Percentiles rank a stretch among this genome's conserved stretches.
phyloP scores from a whole-genome alignment of 495 filamentous ascomycete species.

The Aeminium ludgeri region DNA sequence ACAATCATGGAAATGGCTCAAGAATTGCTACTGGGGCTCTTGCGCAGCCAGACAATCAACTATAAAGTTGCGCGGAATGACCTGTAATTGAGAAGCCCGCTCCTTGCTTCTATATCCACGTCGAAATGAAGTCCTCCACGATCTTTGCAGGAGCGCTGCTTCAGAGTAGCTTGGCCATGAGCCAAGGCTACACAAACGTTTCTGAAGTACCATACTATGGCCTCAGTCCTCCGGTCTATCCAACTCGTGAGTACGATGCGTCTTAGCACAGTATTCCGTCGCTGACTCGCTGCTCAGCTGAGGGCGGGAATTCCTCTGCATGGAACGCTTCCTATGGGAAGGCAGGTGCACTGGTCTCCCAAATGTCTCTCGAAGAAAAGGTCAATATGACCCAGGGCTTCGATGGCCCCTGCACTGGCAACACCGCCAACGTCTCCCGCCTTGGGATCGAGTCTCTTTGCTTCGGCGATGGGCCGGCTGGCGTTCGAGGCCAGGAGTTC shows the following conservation, averaged over 20 bases:
- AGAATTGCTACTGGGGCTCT: no score
- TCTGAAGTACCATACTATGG: slow-evolving; percentile 7
- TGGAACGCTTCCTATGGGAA: slow-evolving; percentile 8
- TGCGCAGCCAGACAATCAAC: no score
- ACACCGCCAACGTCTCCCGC: neutral
- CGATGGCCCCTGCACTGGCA: slow-evolving; percentile 9
- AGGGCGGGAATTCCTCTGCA: neutral
- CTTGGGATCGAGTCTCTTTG: slow-evolving; percentile 5
- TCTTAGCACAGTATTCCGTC: neutral
- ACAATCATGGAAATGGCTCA: no score
- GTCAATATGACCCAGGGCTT: slow-evolving; percentile 17
- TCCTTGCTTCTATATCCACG: no score
- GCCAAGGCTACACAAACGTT: no score
- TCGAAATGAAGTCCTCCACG: no score
- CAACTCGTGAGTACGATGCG: slow-evolving; percentile 6
- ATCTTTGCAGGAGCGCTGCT: no score
- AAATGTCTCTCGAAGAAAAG: slow-evolving; percentile 15
- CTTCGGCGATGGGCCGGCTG: slow-evolving; percentile 1
- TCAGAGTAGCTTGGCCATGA: no score
- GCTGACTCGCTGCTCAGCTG: no score
- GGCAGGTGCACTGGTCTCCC: slow-evolving; percentile 8
- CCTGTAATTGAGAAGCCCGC: no score
- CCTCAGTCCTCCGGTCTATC: slow-evolving; percentile 9
- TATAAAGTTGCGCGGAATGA: no score
- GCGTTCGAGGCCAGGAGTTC: slow-evolving; percentile 3